These are phyloP conservation scores for Colletotrichum tofieldiae DNA, from an alignment of 2,329 filamentous ascomycete species.

Conservation along the genomic window DNA sequence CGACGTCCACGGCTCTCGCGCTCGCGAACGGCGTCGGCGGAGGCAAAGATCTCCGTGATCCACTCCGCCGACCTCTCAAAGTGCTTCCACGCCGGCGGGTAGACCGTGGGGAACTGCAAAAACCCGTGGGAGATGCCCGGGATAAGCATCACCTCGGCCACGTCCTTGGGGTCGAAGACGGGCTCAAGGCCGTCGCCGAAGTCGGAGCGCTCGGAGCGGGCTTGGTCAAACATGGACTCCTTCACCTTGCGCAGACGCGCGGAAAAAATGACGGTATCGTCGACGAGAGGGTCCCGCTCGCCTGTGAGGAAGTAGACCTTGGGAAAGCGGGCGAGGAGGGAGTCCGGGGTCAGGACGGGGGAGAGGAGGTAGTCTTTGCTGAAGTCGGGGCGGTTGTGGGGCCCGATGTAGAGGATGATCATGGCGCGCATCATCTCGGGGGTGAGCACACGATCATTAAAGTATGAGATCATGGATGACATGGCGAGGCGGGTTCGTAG, in stretches of 20 bases:
- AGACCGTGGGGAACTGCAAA: constrained; percentile 89
- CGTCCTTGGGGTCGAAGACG: constrained; percentile 80
- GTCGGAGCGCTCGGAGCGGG: constrained; percentile 55
- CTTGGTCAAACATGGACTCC: constrained; percentile 61
- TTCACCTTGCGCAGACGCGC: constrained; percentile 89
- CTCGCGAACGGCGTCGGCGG: constrained; percentile 59
- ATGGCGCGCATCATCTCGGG: constrained; percentile 99
- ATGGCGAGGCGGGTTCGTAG: constrained; percentile 91
- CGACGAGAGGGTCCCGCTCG: constrained; percentile 94
- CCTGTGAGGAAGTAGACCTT: constrained; percentile 96
- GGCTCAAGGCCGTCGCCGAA: constrained; percentile 55
- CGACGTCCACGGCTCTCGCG: constrained; percentile 31
- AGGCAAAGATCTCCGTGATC: constrained; percentile 84
- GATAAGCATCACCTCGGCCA: constrained; percentile 86
- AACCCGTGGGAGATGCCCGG: constrained; percentile 96
- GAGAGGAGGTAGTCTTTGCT: constrained; percentile 91
- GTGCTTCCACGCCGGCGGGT: constrained; percentile 91
- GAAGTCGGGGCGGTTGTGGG: constrained; percentile 94
- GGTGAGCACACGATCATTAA: constrained; percentile 93
- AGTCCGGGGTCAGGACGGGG: constrained; percentile 89
- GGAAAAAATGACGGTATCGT: constrained; percentile 97
- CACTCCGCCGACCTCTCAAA: constrained; percentile 84
- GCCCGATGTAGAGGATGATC: constrained; percentile 98
- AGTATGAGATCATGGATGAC: constrained; percentile 98
- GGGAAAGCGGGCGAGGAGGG: constrained; percentile 87